Evolutionary conservation across 495 filamentous ascomycete species (phyloP).

Genomic region (Tuber borchii): DNA sequence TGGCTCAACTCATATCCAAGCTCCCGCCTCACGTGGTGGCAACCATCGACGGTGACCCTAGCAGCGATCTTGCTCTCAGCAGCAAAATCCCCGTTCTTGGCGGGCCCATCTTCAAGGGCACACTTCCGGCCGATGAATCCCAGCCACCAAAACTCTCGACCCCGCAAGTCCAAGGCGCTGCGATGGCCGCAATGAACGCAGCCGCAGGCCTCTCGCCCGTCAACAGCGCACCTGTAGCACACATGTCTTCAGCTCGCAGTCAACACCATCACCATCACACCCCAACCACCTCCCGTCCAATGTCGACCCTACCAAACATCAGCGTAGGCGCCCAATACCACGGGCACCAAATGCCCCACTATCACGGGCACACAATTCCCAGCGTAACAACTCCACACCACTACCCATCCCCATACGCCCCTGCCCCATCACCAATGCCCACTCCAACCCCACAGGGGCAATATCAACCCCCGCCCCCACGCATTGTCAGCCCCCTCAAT

Average conservation of each 20-base stretch:
- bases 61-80: constrained; percentile 59
- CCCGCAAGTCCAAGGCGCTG: constrained; percentile 21
- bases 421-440: constrained; percentile 14
- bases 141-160: constrained; percentile 12
- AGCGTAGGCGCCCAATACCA: constrained; percentile 18
- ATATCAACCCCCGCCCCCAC: constrained; percentile 14
- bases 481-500: constrained; percentile 17
- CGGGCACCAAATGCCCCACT: constrained; percentile 24
- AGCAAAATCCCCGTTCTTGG: constrained; percentile 51
- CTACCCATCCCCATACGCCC: constrained; percentile 24
- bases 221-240: constrained; percentile 26
- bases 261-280: constrained; percentile 6
- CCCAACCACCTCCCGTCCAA: constrained; percentile 23
- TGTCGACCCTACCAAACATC: not conserved
- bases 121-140: constrained; percentile 32
- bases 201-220: constrained; percentile 35
- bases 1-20: constrained; percentile 54
- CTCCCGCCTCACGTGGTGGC: constrained; percentile 63
- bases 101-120: constrained; percentile 53
- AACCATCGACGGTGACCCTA: constrained; percentile 60
- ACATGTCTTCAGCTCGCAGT: constrained; percentile 21
- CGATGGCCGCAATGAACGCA: constrained; percentile 35
- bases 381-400: constrained; percentile 31
- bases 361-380: constrained; percentile 1
- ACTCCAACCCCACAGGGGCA: constrained; percentile 9